Conservation (phyloP, 108 stramenopile species). For the Aurantiochytrium sp. region DNA sequence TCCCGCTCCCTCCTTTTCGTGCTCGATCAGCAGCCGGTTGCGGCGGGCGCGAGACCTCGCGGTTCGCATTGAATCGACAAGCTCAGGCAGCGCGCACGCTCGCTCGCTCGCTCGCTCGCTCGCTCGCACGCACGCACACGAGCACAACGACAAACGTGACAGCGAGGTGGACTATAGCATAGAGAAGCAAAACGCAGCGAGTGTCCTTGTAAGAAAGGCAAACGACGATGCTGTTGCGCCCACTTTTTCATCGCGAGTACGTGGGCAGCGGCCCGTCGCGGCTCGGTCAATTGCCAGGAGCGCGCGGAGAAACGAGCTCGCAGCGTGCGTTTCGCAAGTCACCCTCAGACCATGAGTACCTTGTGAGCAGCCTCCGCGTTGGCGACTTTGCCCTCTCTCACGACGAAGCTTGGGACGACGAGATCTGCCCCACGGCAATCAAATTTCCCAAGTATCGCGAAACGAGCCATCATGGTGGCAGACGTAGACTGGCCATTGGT, state of each 20-base stretch:
- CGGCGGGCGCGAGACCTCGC: too few relatives aligned
- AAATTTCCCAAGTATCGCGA: neutral
- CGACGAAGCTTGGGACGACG: neutral
- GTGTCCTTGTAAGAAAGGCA: neutral
- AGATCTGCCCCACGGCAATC: neutral
- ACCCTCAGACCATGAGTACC: neutral
- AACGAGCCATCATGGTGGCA: neutral
- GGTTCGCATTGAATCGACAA: too few relatives aligned
- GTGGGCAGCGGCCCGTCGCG: neutral
- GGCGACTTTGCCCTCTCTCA: neutral
- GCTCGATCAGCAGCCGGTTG: too few relatives aligned
- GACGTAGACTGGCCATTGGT: neutral
- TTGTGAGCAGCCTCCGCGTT: neutral
- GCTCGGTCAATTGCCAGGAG: neutral
- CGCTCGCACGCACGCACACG: too few relatives aligned
- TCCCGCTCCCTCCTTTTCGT: too few relatives aligned
- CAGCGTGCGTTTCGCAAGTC: neutral
- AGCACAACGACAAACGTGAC: too few relatives aligned
- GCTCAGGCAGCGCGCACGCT: too few relatives aligned
- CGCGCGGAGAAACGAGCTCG: neutral
- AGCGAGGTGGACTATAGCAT: too few relatives aligned
- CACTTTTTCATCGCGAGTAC: neutral
- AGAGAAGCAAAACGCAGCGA: neutral
- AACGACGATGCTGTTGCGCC: neutral
- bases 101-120: too few relatives aligned